Evolutionary conservation across 2,329 filamentous ascomycete genomes (phyloP), one percentile per base, ranked within the genome.

Genomic region (Stemphylium lycopersici): DNA sequence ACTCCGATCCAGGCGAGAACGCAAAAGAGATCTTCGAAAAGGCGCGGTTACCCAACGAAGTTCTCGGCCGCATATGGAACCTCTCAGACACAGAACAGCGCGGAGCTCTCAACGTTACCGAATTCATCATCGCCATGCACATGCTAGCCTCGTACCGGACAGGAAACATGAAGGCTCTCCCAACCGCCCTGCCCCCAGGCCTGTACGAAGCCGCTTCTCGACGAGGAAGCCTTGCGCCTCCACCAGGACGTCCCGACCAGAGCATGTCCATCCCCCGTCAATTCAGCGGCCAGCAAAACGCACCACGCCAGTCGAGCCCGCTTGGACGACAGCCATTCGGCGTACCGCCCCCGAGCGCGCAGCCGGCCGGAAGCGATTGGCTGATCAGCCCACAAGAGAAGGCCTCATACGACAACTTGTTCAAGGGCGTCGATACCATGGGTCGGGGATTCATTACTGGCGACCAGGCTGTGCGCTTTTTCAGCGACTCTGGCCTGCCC

Each of bases 81-180:
- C 83, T 99, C 57, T 90, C 93, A 18, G 95, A 99, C 73, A 95
- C 91, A 0, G 93, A 97, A 76, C 92, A 96, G 77, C 87, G 93
- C 48, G 95, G 95, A 45, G 87, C 89, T 29, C 82, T 99, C 32
- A 90, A 93, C 53, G 83, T 88, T 66, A 93, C 92, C 12, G 95
- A 98, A 68, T 99, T 99, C 73, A 90, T 96, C 71, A 96, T 99
- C 69, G 95, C 95, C 40, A 99, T 99, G 95, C 95, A 99, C 75
- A 81, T 99, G 56, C 83, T 99, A 58, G 93, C 91, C 12, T 96
- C 92, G 11, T 91, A 91, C 78, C 96, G 96, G 80, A 89, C 87
- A 11, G 90, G 92, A 18, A 83, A 87, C 26, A 83, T 99, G 74
- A 87, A 91, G 60, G 87, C 84, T 16, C 82, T 98, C 52, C 95